Evolutionary conservation across 208 protist species (phyloP), one percentile per base, ranked within the genome.

Genomic region (Leishmania lainsoni): DNA sequence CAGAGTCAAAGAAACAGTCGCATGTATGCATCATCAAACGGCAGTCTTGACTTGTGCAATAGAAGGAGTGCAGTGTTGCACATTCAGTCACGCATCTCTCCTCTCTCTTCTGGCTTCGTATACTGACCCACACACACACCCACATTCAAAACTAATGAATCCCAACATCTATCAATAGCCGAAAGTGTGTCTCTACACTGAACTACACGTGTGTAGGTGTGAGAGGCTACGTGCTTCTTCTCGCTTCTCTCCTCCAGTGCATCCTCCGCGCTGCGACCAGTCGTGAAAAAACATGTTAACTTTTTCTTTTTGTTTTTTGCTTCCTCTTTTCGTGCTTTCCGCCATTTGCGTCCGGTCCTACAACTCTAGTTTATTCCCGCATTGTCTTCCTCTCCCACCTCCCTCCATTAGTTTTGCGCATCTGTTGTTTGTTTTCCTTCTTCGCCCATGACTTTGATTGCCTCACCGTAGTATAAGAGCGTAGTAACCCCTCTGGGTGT

Each of bases 241-340:
- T 35, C 32, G 32, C 16, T 35, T 9, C 56, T 26, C 22, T n/a
- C 39, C 1, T 66, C 17, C 10, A 66, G 26, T 3, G 59, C 29
- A 29, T 66, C 59, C 16, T 66, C 17, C 22, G 17, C 59, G 59
- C 10, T 35, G 8, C 29, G 9, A 66, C 20, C 66, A n/a, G 39
- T n/a, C 39, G 5, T 45, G 42, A 45, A 45, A 45, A 45, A 0
- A 45, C 6, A 45, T 6, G n/a, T n/a, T n/a, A n/a, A 22, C 8
- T 71, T 71, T 71, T 51, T 26, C n/a, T n/a, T n/a, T n/a, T n/a
- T n/a, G n/a, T 71, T 49, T 71, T 71, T 49, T 10, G 35, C 26
- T 42, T 71, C 17, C 32, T 5, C 65, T 70, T 45, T 70, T 35
- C 32, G 14, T 29, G 10, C n/a, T 32, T 32, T 32, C 29, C 26